Percentiles rank a stretch among this genome's conserved stretches.
Evolutionary conservation across 208 protist species (phyloP).

Genomic region (Crithidia bombi): DNA sequence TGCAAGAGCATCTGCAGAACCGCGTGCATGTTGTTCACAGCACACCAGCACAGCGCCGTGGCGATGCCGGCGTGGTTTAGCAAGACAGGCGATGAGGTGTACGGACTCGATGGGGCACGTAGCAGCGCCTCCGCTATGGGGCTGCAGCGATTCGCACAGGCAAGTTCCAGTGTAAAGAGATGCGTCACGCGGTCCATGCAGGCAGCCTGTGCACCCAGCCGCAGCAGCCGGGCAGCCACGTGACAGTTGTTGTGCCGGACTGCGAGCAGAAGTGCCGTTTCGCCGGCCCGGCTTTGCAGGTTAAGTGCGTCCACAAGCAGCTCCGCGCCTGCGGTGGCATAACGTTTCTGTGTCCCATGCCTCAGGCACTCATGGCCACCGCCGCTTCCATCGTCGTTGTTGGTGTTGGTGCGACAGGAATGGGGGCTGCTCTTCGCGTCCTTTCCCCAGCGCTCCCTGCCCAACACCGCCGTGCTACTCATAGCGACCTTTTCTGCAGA

Average conservation of each 20-base stretch:
- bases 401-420: background rate
- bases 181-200: slow-evolving; percentile 73
- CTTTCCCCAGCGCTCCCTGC: no score
- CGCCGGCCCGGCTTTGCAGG: slow-evolving; percentile 64
- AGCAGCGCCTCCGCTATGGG: slow-evolving; percentile 64
- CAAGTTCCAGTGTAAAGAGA: slow-evolving; percentile 73
- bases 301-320: slow-evolving; percentile 58
- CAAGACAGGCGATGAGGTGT: slow-evolving; percentile 50
- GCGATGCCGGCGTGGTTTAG: slow-evolving; percentile 80
- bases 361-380: background rate
- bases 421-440: no score
- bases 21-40: slow-evolving; percentile 71
- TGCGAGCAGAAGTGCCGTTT: slow-evolving; percentile 68
- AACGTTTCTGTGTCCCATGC: background rate
- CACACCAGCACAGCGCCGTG: slow-evolving; percentile 81
- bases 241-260: slow-evolving; percentile 60
- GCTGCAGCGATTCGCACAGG: slow-evolving; percentile 67
- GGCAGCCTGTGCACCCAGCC: slow-evolving; percentile 59
- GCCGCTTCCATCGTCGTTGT: background rate
- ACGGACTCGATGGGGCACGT: slow-evolving; percentile 20
- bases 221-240: slow-evolving; percentile 63
- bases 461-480: no score
- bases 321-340: slow-evolving; percentile 5
- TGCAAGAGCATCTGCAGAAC: slow-evolving; percentile 60
- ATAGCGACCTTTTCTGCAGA: background rate